Evolutionary conservation across 495 filamentous ascomycete species (phyloP), one percentile per base, ranked within the genome.

Genomic region (Cudoniella acicularis): DNA sequence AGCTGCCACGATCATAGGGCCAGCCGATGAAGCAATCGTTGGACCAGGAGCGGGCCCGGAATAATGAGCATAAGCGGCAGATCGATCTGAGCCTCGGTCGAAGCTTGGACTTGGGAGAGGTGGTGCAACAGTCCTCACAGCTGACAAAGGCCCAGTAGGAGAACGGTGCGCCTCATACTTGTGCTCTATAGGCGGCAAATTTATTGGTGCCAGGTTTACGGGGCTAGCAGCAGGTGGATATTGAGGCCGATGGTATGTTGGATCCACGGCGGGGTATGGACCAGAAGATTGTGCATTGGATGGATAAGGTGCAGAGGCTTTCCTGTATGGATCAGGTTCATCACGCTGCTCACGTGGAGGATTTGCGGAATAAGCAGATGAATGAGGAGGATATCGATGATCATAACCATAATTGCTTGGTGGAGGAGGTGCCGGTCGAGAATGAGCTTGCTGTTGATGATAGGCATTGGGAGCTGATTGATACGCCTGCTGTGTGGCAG

Each of bases 61-160:
- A 52, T 25, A 36, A 20, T 63, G 47, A 51, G 8, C 17, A 25
- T 60, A 62, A 21, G 36, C 21, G 25, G 18, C 41, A 47, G 59
- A 41, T 24, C 54, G 41, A 13, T 50, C 58, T 10, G 46, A 25
- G 11, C n/a, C 24, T 3, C 55, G 27, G 8, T 54, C 46, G 43
- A 52, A 64, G 9, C 16, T 45, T 17, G 59, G 64, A 49, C 56
- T 63, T 43, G 46, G 51, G 10, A 64, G 17, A 10, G 43, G 4
- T 17, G 59, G 55, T 18, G 64, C 49, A 52, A 53, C 53, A 30
- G 47, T 49, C 2, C 43, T 27, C 23, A 51, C 47, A 2, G 62
- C 49, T 11, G 53, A 20, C 16, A 63, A 46, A 16, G 56, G 55
- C 20, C 49, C 63, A 46, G 60, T 17, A 49, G 66, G 61, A 11